Evolutionary conservation across 148 eudicot species (phyloP).

Genomic region (Cornus controversa): DNA sequence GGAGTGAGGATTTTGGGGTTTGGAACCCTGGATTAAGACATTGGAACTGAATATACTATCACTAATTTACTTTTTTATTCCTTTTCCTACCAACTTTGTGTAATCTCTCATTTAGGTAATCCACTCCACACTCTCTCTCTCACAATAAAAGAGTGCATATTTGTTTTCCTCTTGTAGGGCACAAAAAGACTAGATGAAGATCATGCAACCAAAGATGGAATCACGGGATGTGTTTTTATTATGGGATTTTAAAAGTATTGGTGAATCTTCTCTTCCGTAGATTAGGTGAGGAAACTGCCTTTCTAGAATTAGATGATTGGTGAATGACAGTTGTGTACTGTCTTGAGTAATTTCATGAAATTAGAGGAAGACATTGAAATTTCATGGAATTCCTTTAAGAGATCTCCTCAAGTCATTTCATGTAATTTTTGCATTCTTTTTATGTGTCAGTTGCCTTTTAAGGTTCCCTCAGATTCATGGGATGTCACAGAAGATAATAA

Average conservation of each 20-base stretch:
- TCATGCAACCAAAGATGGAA: constrained; percentile 39
- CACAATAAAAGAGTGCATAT: constrained; percentile 15
- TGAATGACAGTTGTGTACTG: background rate
- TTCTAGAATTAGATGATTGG: constrained; percentile 7
- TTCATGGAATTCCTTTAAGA: background rate
- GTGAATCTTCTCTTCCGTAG: constrained; percentile 8
- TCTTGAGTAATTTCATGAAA: background rate
- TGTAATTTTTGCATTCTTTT: background rate
- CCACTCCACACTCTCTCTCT: constrained; percentile 16
- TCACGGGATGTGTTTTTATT: constrained; percentile 15
- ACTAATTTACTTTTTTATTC: background rate
- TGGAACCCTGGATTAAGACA: too few relatives aligned
- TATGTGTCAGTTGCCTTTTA: background rate
- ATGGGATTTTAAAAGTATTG: constrained; percentile 4
- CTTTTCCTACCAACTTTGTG: background rate
- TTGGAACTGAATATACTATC: too few relatives aligned
- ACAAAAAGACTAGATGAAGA: constrained; percentile 66
- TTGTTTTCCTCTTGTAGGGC: constrained; percentile 57
- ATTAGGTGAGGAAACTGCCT: constrained; percentile 6
- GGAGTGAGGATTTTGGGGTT: too few relatives aligned
- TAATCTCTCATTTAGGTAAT: background rate
- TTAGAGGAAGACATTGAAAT: background rate
- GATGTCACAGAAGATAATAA: background rate
- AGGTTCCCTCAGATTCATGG: background rate
- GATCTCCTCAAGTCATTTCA: background rate